Evolutionary conservation across 768 basidiomycete genomes (phyloP).

Genomic region (Tulasnella sp.): DNA sequence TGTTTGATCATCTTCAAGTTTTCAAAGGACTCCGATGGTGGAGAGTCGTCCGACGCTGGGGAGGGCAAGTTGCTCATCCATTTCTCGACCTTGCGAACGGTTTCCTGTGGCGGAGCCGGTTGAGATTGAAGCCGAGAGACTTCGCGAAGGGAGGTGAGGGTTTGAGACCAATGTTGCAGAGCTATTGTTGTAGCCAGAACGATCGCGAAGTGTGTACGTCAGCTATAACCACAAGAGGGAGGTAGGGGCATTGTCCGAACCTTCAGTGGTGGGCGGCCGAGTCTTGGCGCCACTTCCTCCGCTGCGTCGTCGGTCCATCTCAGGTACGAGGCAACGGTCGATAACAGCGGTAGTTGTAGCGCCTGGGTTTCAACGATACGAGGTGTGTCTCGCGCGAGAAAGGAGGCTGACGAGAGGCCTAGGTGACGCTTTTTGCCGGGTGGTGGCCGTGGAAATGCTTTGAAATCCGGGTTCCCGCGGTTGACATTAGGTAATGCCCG

Average conservation of each 20-base stretch:
- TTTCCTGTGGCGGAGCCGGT: conserved; percentile 43
- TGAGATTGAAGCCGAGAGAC: conserved; percentile 36
- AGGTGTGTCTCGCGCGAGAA: neutral
- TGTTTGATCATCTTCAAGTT: conserved; percentile 58
- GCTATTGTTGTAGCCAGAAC: conserved; percentile 45
- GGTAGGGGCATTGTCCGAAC: conserved; percentile 40
- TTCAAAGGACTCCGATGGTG: conserved; percentile 63
- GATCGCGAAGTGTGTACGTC: conserved; percentile 15
- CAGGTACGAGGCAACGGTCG: neutral
- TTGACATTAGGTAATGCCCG: neutral
- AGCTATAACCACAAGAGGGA: neutral
- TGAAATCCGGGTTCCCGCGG: neutral
- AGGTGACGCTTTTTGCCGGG: neutral
- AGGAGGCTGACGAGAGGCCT: no score
- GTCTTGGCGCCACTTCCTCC: conserved; percentile 37
- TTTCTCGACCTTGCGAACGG: conserved; percentile 68
- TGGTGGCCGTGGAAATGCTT: neutral
- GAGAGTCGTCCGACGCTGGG: conserved; percentile 65
- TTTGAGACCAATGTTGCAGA: conserved; percentile 71
- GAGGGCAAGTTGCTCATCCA: conserved; percentile 45
- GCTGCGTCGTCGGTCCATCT: conserved; percentile 66
- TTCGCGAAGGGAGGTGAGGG: conserved; percentile 51
- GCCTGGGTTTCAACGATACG: neutral
- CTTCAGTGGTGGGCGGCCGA: conserved; percentile 73
- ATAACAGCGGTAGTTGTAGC: neutral